Conservation (phyloP, 257 asterid species). For the Primulina tabacum region DNA sequence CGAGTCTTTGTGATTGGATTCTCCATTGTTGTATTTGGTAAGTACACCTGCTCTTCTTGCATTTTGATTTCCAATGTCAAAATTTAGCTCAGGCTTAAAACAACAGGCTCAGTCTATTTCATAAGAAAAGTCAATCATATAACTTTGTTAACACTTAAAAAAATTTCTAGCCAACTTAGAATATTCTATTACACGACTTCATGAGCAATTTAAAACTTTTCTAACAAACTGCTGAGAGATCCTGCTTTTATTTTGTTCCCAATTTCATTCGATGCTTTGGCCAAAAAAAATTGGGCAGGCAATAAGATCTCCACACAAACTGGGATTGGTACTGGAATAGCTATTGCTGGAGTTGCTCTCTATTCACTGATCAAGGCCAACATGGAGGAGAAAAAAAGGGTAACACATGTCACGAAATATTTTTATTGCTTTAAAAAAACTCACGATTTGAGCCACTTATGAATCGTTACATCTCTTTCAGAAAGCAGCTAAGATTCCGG, state of each 20-base stretch:
- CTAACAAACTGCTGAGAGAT: neutral
- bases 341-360: conserved; percentile 62
- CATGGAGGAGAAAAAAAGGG: conserved; percentile 51
- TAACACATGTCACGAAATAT: conserved; percentile 18
- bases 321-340: conserved; percentile 60
- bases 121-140: neutral
- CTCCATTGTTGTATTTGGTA: conserved; percentile 63
- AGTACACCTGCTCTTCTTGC: neutral
- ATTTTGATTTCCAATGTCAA: too few relatives aligned
- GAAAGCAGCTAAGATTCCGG: conserved; percentile 37
- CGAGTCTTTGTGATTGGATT: conserved; percentile 62
- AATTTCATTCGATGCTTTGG: neutral
- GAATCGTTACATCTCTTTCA: conserved; percentile 26
- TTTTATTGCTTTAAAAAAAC: neutral
- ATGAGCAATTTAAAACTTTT: neutral
- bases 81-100: neutral
- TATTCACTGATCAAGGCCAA: conserved; percentile 60
- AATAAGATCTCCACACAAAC: conserved; percentile 62
- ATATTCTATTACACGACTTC: neutral
- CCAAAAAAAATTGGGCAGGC: conserved; percentile 31
- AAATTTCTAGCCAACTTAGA: neutral
- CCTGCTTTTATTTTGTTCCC: neutral
- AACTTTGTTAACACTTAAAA: too few relatives aligned
- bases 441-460: neutral
- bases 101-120: neutral